Evolutionary conservation across 108 stramenopile species (phyloP).

Genomic region (Poteriospumella lacustris): DNA sequence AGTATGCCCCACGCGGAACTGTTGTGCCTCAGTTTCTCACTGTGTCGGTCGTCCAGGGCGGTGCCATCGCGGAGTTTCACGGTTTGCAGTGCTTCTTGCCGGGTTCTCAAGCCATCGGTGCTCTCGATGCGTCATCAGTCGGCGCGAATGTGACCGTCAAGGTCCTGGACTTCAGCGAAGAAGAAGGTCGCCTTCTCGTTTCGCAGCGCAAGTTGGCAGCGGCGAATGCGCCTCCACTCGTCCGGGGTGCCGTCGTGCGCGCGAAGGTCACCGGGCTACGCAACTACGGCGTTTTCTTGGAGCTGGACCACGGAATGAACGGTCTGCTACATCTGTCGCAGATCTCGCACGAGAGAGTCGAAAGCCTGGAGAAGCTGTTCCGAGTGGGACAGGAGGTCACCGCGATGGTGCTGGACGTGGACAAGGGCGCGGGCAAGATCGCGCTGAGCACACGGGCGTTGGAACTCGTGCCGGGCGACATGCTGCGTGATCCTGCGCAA

Average conservation of each 20-base stretch:
- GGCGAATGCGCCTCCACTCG: constrained; percentile 78
- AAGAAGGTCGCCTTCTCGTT: constrained; percentile 74
- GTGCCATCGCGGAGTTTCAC: constrained; percentile 82
- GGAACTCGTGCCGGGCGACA: constrained; percentile 91
- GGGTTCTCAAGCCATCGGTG: constrained; percentile 77
- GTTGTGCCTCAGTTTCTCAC: too few species aligned
- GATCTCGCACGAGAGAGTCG: constrained; percentile 92
- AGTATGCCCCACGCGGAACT: too few species aligned
- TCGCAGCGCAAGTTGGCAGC: constrained; percentile 85
- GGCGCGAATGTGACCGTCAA: background rate
- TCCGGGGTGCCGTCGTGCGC: constrained; percentile 79
- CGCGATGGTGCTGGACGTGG: constrained; percentile 97
- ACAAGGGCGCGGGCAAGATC: constrained; percentile 88
- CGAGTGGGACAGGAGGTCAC: constrained; percentile 81
- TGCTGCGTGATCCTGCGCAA: constrained; percentile 75
- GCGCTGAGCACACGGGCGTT: constrained; percentile 91
- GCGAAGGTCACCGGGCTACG: constrained; percentile 90
- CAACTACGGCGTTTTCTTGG: constrained; percentile 94
- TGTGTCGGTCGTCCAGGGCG: constrained; percentile 89
- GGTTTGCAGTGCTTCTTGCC: constrained; percentile 89
- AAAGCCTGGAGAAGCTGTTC: constrained; percentile 78
- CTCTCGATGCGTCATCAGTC: constrained; percentile 56
- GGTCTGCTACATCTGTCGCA: constrained; percentile 95
- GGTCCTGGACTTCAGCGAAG: constrained; percentile 60
- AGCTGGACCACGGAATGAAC: constrained; percentile 82